These are phyloP conservation scores for Gossypium arboreum DNA, from an alignment of 345 rosid species.

Conservation along the genomic window DNA sequence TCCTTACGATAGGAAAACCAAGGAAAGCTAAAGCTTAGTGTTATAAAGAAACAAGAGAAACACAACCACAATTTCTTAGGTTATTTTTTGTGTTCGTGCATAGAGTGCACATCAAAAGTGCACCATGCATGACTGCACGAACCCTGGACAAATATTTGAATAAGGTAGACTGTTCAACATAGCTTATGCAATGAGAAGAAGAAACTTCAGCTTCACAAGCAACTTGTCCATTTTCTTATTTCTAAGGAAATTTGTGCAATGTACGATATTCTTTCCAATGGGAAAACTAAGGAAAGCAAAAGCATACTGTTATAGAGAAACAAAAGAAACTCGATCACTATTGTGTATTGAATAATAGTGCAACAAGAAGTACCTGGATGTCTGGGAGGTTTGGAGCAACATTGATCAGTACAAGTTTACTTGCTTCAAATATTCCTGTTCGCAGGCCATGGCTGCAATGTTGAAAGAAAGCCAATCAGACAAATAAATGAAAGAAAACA, in stretches of 20 bases:
- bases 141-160: background rate
- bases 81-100: background rate
- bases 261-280: background rate
- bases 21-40: background rate
- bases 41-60: background rate
- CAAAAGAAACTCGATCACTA: background rate
- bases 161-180: background rate
- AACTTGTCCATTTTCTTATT: background rate
- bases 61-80: background rate
- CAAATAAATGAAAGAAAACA: constrained; percentile 4
- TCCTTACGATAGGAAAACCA: background rate
- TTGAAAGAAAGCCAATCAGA: constrained; percentile 18
- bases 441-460: constrained; percentile 82
- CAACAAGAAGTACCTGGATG: constrained; percentile 57
- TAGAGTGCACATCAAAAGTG: background rate
- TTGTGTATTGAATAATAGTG: background rate
- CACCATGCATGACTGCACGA: background rate
- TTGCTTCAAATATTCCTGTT: constrained; percentile 92
- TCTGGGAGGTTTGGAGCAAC: constrained; percentile 88
- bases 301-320: background rate
- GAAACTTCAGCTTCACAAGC: background rate
- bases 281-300: background rate
- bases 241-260: background rate
- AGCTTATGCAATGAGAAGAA: background rate
- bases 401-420: constrained; percentile 77